These are phyloP conservation scores for Rhizophora mangle DNA, from an alignment of 345 rosid species.

Conservation along the genomic window DNA sequence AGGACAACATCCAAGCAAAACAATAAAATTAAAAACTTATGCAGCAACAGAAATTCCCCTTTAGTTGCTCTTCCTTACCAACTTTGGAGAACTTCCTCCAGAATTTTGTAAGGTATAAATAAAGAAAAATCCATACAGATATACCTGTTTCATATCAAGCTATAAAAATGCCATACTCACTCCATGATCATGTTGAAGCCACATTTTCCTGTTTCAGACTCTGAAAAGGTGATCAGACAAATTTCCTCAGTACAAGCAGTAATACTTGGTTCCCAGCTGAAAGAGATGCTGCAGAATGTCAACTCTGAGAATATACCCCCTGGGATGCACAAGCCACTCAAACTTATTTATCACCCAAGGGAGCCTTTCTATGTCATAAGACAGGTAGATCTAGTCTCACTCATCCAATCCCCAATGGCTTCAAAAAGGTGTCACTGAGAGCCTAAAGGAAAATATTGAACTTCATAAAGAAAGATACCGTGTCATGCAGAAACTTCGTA, in stretches of 20 bases:
- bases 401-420: slow-evolving; percentile 1
- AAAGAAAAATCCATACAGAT: no score
- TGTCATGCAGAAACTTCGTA: neutral
- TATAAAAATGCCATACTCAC: neutral
- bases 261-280: slow-evolving; percentile 64
- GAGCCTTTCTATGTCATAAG: slow-evolving; percentile 76
- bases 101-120: neutral
- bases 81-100: neutral
- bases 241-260: slow-evolving; percentile 70
- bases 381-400: slow-evolving; percentile 43
- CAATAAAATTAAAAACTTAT: neutral
- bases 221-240: slow-evolving; percentile 51
- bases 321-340: slow-evolving; percentile 51
- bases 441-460: slow-evolving; percentile 1
- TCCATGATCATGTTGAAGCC: slow-evolving; percentile 1
- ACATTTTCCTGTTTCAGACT: slow-evolving; percentile 43
- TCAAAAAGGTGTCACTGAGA: neutral
- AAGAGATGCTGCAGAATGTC: slow-evolving; percentile 58
- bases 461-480: neutral
- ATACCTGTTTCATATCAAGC: neutral
- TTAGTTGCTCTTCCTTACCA: neutral
- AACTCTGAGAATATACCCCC: slow-evolving; percentile 40
- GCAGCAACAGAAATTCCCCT: no score
- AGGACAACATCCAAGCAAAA: slow-evolving; percentile 4
- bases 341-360: slow-evolving; percentile 62